Conservation (phyloP, 164 flowering plant species). For the Aristolochia contorta region DNA sequence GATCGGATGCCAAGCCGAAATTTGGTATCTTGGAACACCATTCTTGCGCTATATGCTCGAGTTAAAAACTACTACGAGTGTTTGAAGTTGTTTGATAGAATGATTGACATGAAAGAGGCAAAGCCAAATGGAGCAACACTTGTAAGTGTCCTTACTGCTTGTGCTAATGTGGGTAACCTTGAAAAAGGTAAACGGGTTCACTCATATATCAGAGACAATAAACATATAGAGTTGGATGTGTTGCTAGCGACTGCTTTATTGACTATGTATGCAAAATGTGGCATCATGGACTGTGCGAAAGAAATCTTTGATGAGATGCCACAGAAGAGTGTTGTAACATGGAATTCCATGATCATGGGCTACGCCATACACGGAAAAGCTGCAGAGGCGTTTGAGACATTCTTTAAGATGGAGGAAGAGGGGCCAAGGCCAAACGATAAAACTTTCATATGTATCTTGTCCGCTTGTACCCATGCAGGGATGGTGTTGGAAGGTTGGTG, state of each 20-base stretch:
- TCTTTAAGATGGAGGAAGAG: slow-evolving; percentile 50
- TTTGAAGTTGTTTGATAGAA: slow-evolving; percentile 41
- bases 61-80: slow-evolving; percentile 32
- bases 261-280: slow-evolving; percentile 74
- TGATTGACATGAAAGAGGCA: slow-evolving; percentile 28
- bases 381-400: slow-evolving; percentile 48
- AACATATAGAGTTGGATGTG: slow-evolving; percentile 30
- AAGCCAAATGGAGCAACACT: slow-evolving; percentile 58
- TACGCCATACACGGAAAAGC: slow-evolving; percentile 54
- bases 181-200: slow-evolving; percentile 52
- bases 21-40: slow-evolving; percentile 54
- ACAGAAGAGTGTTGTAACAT: slow-evolving; percentile 49
- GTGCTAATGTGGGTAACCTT: slow-evolving; percentile 40
- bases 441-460: slow-evolving; percentile 47
- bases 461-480: slow-evolving; percentile 57
- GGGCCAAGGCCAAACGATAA: slow-evolving; percentile 46
- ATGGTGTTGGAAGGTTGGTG: slow-evolving; percentile 65
- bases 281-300: slow-evolving; percentile 43
- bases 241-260: slow-evolving; percentile 50
- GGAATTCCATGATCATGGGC: slow-evolving; percentile 70
- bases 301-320: slow-evolving; percentile 51
- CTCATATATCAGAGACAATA: slow-evolving; percentile 25
- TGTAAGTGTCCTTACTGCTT: slow-evolving; percentile 52
- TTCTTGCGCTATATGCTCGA: slow-evolving; percentile 42
- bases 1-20: slow-evolving; percentile 35